Percentiles rank a stretch among this genome's conserved stretches.
These are phyloP conservation scores for Paraphaeosphaeria sporulosa DNA, from an alignment of 2,329 filamentous ascomycete species.

Conservation along the genomic window DNA sequence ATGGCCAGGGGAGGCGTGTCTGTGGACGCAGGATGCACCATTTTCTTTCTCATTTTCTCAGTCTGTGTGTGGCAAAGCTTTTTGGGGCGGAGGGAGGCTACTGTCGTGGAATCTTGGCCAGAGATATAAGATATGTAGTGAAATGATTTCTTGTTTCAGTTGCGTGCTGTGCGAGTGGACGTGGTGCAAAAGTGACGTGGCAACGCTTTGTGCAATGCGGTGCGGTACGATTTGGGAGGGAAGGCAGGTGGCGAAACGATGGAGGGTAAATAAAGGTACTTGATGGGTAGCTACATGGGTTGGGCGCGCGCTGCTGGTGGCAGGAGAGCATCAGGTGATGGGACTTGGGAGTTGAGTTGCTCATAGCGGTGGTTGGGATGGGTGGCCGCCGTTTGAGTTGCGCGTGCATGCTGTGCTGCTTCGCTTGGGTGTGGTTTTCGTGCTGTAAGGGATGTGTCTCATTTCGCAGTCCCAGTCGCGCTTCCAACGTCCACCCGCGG, in stretches of 20 bases:
- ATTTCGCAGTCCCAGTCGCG: background rate
- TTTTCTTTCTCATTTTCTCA: conserved; percentile 7
- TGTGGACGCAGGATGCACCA: conserved; percentile 6
- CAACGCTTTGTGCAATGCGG: background rate
- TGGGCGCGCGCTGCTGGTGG: background rate
- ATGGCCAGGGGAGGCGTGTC: background rate
- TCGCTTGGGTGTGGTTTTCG: conserved; percentile 2
- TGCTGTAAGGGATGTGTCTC: conserved; percentile 8
- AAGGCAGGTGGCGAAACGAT: background rate
- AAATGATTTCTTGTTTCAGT: conserved; percentile 29
- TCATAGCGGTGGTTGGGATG: background rate
- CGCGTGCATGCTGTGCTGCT: background rate
- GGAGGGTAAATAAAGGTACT: background rate
- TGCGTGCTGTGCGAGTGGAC: background rate
- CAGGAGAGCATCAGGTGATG: background rate
- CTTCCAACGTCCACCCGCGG: background rate
- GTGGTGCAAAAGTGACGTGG: conserved; percentile 14
- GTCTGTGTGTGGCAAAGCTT: conserved; percentile 3
- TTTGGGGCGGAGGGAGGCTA: conserved; percentile 6
- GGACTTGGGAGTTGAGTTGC: background rate
- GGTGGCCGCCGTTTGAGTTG: background rate
- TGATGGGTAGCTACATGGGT: background rate
- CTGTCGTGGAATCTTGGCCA: conserved; percentile 21
- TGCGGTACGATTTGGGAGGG: background rate
- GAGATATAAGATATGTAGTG: conserved; percentile 28